Evolutionary conservation across 106 monocot genomes (phyloP).

Genomic region (Acorus calamus): DNA sequence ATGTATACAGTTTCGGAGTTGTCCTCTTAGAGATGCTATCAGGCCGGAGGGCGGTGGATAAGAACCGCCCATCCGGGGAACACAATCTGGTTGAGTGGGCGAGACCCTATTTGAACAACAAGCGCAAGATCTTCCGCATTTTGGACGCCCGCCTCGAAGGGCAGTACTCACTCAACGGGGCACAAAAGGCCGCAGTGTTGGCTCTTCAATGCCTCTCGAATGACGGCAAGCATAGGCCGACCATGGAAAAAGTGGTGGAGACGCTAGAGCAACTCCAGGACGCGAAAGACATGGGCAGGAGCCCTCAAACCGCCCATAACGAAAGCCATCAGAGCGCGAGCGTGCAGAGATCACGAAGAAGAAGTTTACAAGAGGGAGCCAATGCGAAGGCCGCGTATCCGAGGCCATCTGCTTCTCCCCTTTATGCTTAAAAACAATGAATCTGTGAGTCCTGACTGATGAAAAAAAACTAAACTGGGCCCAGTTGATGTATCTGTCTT

Average conservation of each 20-base stretch:
- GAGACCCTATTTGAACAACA: constrained; percentile 52
- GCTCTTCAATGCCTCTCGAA: constrained; percentile 43
- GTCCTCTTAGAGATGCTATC: constrained; percentile 87
- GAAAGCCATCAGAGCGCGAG: constrained; percentile 1
- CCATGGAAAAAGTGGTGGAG: constrained; percentile 61
- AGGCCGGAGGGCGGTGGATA: constrained; percentile 65
- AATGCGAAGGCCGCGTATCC: constrained; percentile 10
- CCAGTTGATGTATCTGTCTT: no score
- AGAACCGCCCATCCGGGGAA: constrained; percentile 66
- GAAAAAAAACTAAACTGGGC: no score
- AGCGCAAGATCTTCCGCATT: constrained; percentile 59
- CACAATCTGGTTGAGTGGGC: constrained; percentile 93
- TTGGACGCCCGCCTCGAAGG: constrained; percentile 64
- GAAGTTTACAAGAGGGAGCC: constrained; percentile 18
- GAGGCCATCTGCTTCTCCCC: constrained; percentile 18
- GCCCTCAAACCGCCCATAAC: background rate
- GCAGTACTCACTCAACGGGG: constrained; percentile 56
- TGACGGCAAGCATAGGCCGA: constrained; percentile 39
- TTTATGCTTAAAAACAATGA: constrained; percentile 2
- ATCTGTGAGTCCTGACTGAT: no score
- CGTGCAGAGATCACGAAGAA: constrained; percentile 1
- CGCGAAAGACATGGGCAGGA: constrained; percentile 11
- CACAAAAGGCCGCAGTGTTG: constrained; percentile 51
- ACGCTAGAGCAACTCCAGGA: constrained; percentile 47
- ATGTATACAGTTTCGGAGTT: constrained; percentile 86